Conservation (phyloP, 192 early-diverging fungal genomes). For the Podila minutissima region DNA sequence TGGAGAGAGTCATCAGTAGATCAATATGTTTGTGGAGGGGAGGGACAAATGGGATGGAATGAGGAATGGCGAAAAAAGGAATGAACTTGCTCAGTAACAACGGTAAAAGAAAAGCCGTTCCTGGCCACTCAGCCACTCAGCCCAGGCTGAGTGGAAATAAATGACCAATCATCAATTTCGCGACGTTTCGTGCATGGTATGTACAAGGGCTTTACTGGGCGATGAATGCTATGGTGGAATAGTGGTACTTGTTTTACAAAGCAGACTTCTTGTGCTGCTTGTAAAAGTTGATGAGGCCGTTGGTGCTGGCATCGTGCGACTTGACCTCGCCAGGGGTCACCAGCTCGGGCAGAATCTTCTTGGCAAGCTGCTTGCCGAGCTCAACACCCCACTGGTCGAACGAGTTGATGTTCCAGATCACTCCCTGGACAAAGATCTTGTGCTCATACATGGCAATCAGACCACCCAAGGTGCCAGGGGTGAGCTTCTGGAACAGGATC, state of each 20-base stretch:
- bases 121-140: too few species aligned
- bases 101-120: background rate
- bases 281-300: slow-evolving; percentile 97
- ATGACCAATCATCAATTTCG: background rate
- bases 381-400: slow-evolving; percentile 98
- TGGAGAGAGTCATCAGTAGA: slow-evolving; percentile 25
- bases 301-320: slow-evolving; percentile 93
- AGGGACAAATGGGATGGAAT: background rate
- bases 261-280: slow-evolving; percentile 60
- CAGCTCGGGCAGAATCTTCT: slow-evolving; percentile 94
- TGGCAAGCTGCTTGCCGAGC: slow-evolving; percentile 98
- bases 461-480: slow-evolving; percentile 89
- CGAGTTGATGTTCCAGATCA: slow-evolving; percentile 98
- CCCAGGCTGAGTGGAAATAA: too few species aligned
- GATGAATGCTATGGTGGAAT: too few species aligned
- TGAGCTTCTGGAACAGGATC: slow-evolving; percentile 93
- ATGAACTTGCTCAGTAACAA: background rate
- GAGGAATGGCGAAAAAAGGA: background rate
- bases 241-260: background rate
- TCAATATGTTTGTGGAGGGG: background rate
- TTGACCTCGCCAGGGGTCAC: slow-evolving; percentile 56
- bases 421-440: slow-evolving; percentile 99
- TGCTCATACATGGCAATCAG: slow-evolving; percentile 99
- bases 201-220: background rate
- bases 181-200: background rate